Conservation (phyloP, 78 protist species). For the Guillardia theta region DNA sequence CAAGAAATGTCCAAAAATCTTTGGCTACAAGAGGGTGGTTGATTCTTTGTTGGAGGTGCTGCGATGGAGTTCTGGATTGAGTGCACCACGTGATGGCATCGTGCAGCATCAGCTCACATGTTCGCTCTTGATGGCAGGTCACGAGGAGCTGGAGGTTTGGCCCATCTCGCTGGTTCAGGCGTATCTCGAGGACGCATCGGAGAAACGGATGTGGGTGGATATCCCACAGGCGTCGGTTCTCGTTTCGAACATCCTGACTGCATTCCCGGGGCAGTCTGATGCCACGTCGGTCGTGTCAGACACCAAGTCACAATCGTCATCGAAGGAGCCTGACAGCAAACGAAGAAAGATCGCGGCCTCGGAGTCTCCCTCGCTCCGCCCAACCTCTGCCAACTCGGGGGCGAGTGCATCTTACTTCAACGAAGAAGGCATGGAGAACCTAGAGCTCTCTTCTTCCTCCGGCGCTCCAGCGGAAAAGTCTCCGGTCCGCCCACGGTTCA, state of each 20-base stretch:
- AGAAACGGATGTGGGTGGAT: background rate
- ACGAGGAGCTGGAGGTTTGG: background rate
- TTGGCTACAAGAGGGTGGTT: background rate
- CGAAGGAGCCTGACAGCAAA: background rate
- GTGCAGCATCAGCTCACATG: conserved; percentile 2
- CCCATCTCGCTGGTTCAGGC: background rate
- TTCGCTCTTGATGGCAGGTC: background rate
- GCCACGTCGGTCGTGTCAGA: background rate
- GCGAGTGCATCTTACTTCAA: background rate
- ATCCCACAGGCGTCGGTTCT: background rate
- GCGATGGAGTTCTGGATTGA: background rate
- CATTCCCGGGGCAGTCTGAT: background rate
- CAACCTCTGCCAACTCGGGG: background rate
- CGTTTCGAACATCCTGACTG: conserved; percentile 8
- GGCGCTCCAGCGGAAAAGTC: too few relatives aligned
- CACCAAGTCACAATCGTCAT: background rate
- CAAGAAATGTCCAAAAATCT: background rate
- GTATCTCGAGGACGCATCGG: background rate
- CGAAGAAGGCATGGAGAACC: background rate
- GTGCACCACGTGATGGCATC: conserved; percentile 14
- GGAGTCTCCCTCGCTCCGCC: background rate
- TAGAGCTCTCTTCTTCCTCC: background rate
- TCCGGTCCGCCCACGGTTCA: background rate
- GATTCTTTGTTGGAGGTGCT: background rate
- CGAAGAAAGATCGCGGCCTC: background rate